Base-by-base conservation (phyloP, 2,329 filamentous ascomycete species). In the Cladophialophora psammophila region DNA sequence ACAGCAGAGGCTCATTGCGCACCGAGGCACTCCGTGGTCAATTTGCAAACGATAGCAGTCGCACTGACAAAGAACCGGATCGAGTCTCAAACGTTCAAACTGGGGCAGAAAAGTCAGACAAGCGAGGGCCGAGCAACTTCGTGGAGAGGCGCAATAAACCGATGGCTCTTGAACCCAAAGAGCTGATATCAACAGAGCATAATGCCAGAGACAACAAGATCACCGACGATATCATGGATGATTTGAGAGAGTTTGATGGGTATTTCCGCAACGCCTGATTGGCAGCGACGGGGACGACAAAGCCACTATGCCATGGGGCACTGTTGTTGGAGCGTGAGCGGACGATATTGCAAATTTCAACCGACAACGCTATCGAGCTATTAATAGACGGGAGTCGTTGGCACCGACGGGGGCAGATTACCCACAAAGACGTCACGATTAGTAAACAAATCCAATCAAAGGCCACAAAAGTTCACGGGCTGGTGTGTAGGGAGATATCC, bases 191-290 rank as follows among this genome's bases (percentile, higher is more conserved):
- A 35, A 15, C 42, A 42, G 18, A 13, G 36, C n/a, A 31, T 18
- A 36, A 31, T 18, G 34, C 4, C 15, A 32, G 12, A 12, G 45
- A 50, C 6, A 15, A 42, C 18, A 54, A 45, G 40, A 36, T 34
- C 34, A 60, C 35, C 26, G 42, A 38, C 31, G 58, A 20, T 35
- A 38, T 40, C 18, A 57, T 64, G 48, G 7, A 63, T 32, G 60
- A 64, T 13, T 45, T 67, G 52, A 54, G 15, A 13, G 57, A 57
- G 26, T 36, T 62, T 52, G 62, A 67, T 59, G 40, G 32, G 2
- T 62, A 36, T 26, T 62, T 58, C 35, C 52, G 34, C 12, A 48
- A 35, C 1, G 5, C 18, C 15, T 54, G 31, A 60, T 35, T 18
- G 12, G 15, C 5, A 5, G 42, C 5, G 45, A 9, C 31, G 2